phyloP scores from a whole-genome alignment of 164 flowering plant species.

The Vitis cinerea region DNA sequence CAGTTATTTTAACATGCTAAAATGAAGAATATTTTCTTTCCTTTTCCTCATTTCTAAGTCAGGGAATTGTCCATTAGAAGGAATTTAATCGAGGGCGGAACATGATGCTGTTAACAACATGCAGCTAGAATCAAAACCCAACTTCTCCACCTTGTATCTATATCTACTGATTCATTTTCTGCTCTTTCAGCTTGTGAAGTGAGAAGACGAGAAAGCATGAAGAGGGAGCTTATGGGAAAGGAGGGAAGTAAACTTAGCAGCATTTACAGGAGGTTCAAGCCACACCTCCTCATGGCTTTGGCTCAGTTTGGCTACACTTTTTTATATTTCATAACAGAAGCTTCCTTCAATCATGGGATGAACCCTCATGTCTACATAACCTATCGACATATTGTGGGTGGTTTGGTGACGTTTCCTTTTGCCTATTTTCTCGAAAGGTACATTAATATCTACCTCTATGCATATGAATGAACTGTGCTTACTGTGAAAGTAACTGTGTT shows the following conservation, averaged over 20 bases:
- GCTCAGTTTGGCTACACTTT: constrained; percentile 69
- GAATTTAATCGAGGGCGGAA: constrained; percentile 20
- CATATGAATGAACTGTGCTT: no score
- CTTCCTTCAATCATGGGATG: constrained; percentile 88
- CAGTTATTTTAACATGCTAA: neutral
- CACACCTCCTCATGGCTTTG: constrained; percentile 65
- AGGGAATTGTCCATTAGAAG: constrained; percentile 7
- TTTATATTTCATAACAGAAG: constrained; percentile 69
- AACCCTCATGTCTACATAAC: constrained; percentile 75
- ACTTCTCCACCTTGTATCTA: constrained; percentile 10
- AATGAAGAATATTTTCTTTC: constrained; percentile 4
- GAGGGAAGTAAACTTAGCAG: neutral
- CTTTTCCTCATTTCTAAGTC: neutral
- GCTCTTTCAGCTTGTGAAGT: neutral
- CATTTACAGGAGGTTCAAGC: constrained; percentile 44
- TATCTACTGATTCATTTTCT: constrained; percentile 4
- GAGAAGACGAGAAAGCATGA: neutral
- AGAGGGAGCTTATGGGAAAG: constrained; percentile 13
- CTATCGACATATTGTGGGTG: constrained; percentile 57
- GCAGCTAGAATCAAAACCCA: constrained; percentile 20
- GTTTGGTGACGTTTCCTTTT: constrained; percentile 59
- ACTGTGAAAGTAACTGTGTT: no score
- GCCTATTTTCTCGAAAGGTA: constrained; percentile 86
- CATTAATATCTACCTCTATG: neutral
- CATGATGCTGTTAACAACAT: constrained; percentile 29